Percentiles rank a stretch among this genome's conserved stretches.
These are phyloP conservation scores for Naganishia cerealis DNA, from an alignment of 1,284 basidiomycete species.

Conservation along the genomic window DNA sequence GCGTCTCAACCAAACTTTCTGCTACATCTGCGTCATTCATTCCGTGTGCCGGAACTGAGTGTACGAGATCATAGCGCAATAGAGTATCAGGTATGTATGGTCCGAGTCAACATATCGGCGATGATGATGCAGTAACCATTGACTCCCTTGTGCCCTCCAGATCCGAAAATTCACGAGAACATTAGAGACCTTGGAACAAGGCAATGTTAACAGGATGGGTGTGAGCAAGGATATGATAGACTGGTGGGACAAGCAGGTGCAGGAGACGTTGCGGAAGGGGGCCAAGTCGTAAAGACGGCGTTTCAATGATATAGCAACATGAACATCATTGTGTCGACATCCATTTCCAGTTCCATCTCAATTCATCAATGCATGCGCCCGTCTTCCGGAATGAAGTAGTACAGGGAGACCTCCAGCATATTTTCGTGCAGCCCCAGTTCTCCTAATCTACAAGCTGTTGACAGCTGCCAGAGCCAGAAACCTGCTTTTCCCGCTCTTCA, in stretches of 20 bases:
- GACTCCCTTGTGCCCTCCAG: slow-evolving; percentile 34
- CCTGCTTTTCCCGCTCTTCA: slow-evolving; percentile 30
- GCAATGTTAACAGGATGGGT: slow-evolving; percentile 45
- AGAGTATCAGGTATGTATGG: slow-evolving; percentile 50
- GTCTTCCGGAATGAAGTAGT: slow-evolving; percentile 27
- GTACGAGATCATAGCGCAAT: slow-evolving; percentile 53
- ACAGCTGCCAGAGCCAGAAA: slow-evolving; percentile 23
- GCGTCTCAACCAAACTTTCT: slow-evolving; percentile 45
- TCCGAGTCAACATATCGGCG: not conserved
- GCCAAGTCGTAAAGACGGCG: not conserved
- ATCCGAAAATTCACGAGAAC: slow-evolving; percentile 50
- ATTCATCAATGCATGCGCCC: slow-evolving; percentile 24
- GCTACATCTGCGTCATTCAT: slow-evolving; percentile 51
- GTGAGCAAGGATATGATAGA: slow-evolving; percentile 47
- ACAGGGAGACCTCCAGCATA: slow-evolving; percentile 28
- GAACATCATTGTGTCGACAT: not conserved
- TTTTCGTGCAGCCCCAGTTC: slow-evolving; percentile 23
- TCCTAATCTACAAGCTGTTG: slow-evolving; percentile 30
- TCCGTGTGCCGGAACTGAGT: slow-evolving; percentile 49
- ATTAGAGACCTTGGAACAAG: slow-evolving; percentile 50
- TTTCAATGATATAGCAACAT: not conserved
- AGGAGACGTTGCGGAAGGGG: slow-evolving; percentile 14
- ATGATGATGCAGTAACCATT: not conserved
- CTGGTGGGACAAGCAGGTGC: slow-evolving; percentile 51
- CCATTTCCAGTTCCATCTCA: slow-evolving; percentile 14